A percentile compares a stretch with the other conserved stretches of the same genome.
Evolutionary conservation across 176 grass and related monocot genomes (phyloP).

Genomic region (Avena insularis): DNA sequence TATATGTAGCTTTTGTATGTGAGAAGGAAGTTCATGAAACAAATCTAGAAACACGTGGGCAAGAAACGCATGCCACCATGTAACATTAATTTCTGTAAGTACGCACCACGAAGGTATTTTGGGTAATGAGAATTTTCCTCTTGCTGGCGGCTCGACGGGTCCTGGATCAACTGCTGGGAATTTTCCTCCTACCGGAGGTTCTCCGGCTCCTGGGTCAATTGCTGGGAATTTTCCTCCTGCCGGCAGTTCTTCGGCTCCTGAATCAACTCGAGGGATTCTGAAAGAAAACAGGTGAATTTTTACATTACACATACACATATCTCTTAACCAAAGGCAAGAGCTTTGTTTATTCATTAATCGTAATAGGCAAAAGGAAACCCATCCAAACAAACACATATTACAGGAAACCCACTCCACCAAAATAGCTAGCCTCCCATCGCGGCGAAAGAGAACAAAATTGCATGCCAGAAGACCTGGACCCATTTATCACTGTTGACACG

Average conservation of each 20-base stretch:
- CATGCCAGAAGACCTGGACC: neutral
- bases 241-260: neutral
- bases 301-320: neutral
- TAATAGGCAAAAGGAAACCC: too few species aligned
- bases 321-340: neutral
- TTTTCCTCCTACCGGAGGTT: constrained; percentile 25
- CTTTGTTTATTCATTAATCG: neutral
- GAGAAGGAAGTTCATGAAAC: neutral
- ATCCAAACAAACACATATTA: too few species aligned
- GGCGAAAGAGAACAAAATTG: neutral
- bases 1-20: neutral
- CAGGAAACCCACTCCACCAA: neutral
- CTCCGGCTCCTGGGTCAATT: constrained; percentile 12
- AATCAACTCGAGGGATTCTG: constrained; percentile 36
- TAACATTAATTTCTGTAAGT: neutral
- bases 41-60: constrained; percentile 16
- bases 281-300: neutral
- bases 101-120: constrained; percentile 60
- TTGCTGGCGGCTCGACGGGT: neutral
- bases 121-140: constrained; percentile 46
- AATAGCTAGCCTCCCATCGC: neutral
- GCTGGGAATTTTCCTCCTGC: constrained; percentile 35
- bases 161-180: constrained; percentile 28
- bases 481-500: neutral
- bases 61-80: neutral